These are phyloP conservation scores for Mucor circinelloides DNA, from an alignment of 371 early-diverging fungal genomes.

Conservation along the genomic window DNA sequence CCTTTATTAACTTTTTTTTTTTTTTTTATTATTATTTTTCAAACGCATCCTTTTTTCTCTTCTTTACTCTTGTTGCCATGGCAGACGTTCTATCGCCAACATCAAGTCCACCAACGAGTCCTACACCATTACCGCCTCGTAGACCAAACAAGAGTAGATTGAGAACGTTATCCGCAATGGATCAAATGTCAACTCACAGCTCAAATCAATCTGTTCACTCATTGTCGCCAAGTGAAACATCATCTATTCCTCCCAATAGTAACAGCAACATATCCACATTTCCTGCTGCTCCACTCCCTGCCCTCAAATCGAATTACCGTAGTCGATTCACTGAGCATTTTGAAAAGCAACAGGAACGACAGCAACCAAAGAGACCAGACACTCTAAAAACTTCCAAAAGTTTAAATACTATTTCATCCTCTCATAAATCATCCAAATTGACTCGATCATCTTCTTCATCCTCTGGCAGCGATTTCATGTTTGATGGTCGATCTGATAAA, in stretches of 20 bases:
- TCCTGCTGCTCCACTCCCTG: background rate
- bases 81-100: background rate
- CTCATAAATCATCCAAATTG: background rate
- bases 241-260: background rate
- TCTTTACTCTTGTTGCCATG: background rate
- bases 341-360: constrained; percentile 15
- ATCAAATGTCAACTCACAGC: background rate
- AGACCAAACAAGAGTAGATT: constrained; percentile 40
- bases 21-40: background rate
- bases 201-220: background rate
- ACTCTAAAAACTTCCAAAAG: background rate
- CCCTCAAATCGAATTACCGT: constrained; percentile 7
- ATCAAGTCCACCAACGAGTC: background rate
- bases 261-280: too few species aligned
- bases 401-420: background rate
- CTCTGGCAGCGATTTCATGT: background rate
- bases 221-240: background rate
- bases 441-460: background rate
- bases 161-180: constrained; percentile 16
- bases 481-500: background rate
- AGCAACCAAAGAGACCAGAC: background rate
- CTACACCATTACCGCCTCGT: constrained; percentile 8
- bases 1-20: constrained; percentile 2
- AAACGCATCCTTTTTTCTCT: background rate
- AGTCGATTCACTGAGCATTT: constrained; percentile 42